Evolutionary conservation across 345 rosid genomes (phyloP), one percentile per base, ranked within the genome.

Genomic region (Ceriops tagal): DNA sequence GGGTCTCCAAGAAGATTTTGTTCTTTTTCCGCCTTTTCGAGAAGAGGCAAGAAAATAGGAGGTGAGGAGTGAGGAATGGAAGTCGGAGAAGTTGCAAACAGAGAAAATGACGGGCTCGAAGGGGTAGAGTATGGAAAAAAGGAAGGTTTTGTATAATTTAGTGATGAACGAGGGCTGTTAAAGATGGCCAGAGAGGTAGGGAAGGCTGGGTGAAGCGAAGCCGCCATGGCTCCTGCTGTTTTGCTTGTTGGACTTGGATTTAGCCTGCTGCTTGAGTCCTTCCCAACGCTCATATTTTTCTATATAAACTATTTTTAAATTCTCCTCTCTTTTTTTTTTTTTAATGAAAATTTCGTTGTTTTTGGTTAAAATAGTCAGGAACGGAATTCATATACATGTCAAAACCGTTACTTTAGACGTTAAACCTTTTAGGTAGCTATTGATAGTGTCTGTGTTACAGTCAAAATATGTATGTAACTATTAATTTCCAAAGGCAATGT

Each of bases 31-130:
- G 51, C 66, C 46, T 82, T 80, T 35, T 84, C 72, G 73, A 92
- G 88, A 21, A 74, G 64, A 64, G 96, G 78, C 15, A 89, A 87
- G 78, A 88, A 90, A 46, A 88, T 87, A 62, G 86, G 52, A 53
- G 82, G 71, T n/a, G 86, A 67, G n/a, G 88, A 64, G 24, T 61
- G 75, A 55, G 77, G 49, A 18, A 74, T 2, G 51, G 73, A 66
- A 6, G 77, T 62, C 43, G 85, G 64, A 20, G 83, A 65, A 64
- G 85, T 20, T 37, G 87, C 80, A 53, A 71, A 85, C 62, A 83
- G 68, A 56, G 74, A 60, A 47, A 66, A 34, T 31, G 77, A 32
- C 0, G 58, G 46, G 22, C 61, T 80, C 30, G 5, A 61, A 56
- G 66, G 57, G 20, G 77, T 71, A 26, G 79, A 67, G 73, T 55